Evolutionary conservation across 1,284 basidiomycete genomes (phyloP), one percentile per base, ranked within the genome.

Genomic region (Vanrija sp.): DNA sequence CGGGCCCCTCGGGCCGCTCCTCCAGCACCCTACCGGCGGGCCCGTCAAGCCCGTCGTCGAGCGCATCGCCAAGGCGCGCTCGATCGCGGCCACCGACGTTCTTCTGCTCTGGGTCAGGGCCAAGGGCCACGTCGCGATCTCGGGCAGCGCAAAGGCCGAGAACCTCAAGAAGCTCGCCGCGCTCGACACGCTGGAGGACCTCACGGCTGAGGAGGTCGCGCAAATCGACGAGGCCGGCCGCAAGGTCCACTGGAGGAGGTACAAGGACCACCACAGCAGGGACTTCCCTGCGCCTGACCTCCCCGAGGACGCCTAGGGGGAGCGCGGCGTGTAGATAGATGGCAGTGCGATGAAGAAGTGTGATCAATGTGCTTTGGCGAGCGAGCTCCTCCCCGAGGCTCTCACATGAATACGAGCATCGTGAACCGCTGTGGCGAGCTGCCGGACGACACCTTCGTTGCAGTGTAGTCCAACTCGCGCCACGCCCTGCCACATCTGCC

Each of bases 131-230:
- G 63, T 73, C 16, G 79, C 83, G 27, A 81, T 90, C 59, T 87
- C 86, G 81, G 85, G 87, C 6, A 82, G 82, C 14, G 79, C 80
- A 9, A 88, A 88, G 68, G 77, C 75, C 19, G 79, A 78, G 41
- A 81, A 84, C 43, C 78, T 90, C 58, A 75, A 78, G 63, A 85
- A 87, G 72, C 84, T 85, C 60, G 65, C 85, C 22, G 78, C 78
- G 41, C 76, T 80, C 3, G 75, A 79, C 43, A 68, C 75, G n/a
- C 61, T 87, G 5, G 82, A 83, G 1, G 82, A 84, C 48, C 75
- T 91, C 57, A 83, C 80, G 0, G 54, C 66, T 2, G 82, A 83
- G 50, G 88, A 91, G 67, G 78, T 87, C 2, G 58, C 77, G 15
- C 79, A 80, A 27, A 84, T 91, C 44, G 84, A 85, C 27, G 76